These are phyloP conservation scores for Toxicodendron radicans DNA, from an alignment of 345 rosid species.

Conservation along the genomic window DNA sequence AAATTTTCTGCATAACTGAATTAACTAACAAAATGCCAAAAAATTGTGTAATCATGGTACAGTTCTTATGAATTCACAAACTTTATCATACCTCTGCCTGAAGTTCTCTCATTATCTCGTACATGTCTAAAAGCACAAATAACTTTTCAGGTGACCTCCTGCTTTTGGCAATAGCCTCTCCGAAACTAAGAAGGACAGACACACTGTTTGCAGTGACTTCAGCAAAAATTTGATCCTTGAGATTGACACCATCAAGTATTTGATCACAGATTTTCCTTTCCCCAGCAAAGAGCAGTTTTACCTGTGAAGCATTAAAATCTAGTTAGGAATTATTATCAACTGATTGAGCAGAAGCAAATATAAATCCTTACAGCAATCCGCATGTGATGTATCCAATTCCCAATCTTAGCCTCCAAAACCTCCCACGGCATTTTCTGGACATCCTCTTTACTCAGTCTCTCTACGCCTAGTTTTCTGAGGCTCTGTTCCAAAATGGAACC, in stretches of 20 bases:
- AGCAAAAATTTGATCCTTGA: slow-evolving; percentile 81
- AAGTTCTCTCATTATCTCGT: slow-evolving; percentile 95
- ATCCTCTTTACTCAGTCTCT: slow-evolving; percentile 92
- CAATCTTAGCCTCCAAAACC: slow-evolving; percentile 94
- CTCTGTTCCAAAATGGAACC: slow-evolving; percentile 89
- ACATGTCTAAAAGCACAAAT: slow-evolving; percentile 94
- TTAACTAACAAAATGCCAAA: neutral
- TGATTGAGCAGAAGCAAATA: slow-evolving; percentile 4
- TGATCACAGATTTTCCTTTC: slow-evolving; percentile 92
- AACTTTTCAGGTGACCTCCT: slow-evolving; percentile 95
- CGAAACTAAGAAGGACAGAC: slow-evolving; percentile 82
- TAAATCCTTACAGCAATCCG: slow-evolving; percentile 71
- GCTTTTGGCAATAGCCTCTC: slow-evolving; percentile 96
- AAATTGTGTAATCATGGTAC: slow-evolving; percentile 2
- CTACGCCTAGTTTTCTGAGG: slow-evolving; percentile 85
- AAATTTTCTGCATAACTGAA: neutral
- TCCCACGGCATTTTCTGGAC: slow-evolving; percentile 99
- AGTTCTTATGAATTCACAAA: slow-evolving; percentile 8
- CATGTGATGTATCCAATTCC: slow-evolving; percentile 97
- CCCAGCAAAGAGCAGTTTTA: slow-evolving; percentile 78
- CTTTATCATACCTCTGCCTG: slow-evolving; percentile 69
- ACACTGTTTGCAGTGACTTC: slow-evolving; percentile 85
- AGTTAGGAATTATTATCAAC: neutral
- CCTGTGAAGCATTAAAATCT: slow-evolving; percentile 51
- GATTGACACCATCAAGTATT: slow-evolving; percentile 67